Percentiles rank a stretch among this genome's conserved stretches.
Evolutionary conservation across 163 green algal genomes (phyloP).

Genomic region (Chlamydomonas reinhardtii): DNA sequence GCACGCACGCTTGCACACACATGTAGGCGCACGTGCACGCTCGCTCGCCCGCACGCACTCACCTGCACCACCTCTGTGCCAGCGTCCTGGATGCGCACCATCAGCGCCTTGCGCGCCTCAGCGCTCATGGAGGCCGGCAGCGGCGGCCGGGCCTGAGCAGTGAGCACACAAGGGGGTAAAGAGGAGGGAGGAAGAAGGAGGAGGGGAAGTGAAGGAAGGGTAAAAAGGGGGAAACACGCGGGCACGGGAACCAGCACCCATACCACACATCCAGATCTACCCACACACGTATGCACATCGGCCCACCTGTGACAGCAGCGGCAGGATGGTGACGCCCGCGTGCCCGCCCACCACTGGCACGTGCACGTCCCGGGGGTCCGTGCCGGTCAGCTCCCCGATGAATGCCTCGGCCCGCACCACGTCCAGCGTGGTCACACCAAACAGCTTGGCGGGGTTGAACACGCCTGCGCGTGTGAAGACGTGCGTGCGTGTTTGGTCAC

Average conservation of each 20-base stretch:
- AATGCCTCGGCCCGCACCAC: constrained; percentile 92
- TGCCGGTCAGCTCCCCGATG: constrained; percentile 66
- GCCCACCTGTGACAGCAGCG: constrained; percentile 92
- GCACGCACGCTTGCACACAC: no score
- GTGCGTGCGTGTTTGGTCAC: not conserved
- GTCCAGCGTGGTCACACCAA: constrained; percentile 99
- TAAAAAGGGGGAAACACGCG: no score
- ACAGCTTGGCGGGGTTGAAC: constrained; percentile 89
- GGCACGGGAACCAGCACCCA: no score
- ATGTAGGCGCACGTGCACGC: no score
- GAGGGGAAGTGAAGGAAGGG: no score
- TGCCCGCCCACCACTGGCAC: constrained; percentile 98
- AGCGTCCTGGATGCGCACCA: constrained; percentile 92
- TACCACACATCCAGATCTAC: no score
- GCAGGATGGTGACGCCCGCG: constrained; percentile 97
- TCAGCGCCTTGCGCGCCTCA: constrained; percentile 72
- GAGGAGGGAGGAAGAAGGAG: no score
- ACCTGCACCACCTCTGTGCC: constrained; percentile 95
- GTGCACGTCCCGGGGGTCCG: constrained; percentile 79
- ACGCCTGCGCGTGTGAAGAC: constrained; percentile 42
- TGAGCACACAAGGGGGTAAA: no score
- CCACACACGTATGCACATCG: not conserved
- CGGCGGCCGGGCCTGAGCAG: constrained; percentile 47
- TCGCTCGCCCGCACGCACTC: not conserved
- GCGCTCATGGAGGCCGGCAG: constrained; percentile 33